These are phyloP conservation scores for Uronychia setigera DNA, from an alignment of 73 alveolate species.

Conservation along the genomic window DNA sequence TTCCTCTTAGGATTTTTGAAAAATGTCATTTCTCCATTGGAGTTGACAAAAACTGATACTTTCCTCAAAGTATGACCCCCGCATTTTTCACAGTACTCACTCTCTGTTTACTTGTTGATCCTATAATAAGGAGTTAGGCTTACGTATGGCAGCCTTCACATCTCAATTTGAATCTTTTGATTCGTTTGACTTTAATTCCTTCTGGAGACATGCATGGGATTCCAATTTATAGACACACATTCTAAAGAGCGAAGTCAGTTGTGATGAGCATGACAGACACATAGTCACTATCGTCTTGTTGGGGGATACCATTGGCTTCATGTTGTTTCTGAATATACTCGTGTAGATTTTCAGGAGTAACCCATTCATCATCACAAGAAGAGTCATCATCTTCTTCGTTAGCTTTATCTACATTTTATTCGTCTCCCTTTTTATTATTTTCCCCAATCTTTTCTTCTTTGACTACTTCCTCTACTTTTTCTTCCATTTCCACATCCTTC, in stretches of 20 bases:
- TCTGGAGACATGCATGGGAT: slow-evolving; percentile 53
- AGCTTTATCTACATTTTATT: slow-evolving; percentile 28
- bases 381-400: slow-evolving; percentile 55
- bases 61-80: slow-evolving; percentile 71
- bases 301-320: not conserved
- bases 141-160: slow-evolving; percentile 15
- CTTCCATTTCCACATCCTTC: not conserved
- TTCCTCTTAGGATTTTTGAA: slow-evolving; percentile 53
- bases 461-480: slow-evolving; percentile 9
- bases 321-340: slow-evolving; percentile 15
- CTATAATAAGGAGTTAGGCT: not conserved
- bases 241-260: slow-evolving; percentile 75
- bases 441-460: not conserved
- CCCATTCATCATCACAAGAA: slow-evolving; percentile 60
- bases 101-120: slow-evolving; percentile 39
- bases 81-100: slow-evolving; percentile 66
- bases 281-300: slow-evolving; percentile 21
- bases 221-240: slow-evolving; percentile 70
- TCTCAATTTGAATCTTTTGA: slow-evolving; percentile 45
- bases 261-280: slow-evolving; percentile 53
- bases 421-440: slow-evolving; percentile 13
- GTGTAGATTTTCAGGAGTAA: slow-evolving; percentile 75
- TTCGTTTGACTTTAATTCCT: slow-evolving; percentile 44
- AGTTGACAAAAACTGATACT: slow-evolving; percentile 61
- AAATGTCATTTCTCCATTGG: slow-evolving; percentile 68